These are phyloP conservation scores for Elsinoe australis DNA, from an alignment of 2,329 filamentous ascomycete species.

Conservation along the genomic window DNA sequence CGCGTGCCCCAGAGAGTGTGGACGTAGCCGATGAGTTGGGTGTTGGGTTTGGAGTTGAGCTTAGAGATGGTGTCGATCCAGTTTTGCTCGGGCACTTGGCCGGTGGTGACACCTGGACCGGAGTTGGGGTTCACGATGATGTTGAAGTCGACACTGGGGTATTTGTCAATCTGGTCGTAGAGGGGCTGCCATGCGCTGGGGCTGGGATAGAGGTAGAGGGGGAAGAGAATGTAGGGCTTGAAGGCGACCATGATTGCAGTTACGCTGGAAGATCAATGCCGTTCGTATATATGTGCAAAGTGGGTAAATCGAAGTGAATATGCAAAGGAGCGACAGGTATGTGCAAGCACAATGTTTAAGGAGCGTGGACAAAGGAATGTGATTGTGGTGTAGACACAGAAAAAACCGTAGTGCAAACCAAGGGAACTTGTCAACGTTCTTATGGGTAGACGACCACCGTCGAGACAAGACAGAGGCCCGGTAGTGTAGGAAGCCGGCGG, in stretches of 20 bases:
- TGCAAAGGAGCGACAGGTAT: slow-evolving; percentile 1
- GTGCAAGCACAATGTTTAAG: not conserved
- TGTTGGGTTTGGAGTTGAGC: slow-evolving; percentile 25
- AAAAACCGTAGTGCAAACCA: slow-evolving; percentile 7
- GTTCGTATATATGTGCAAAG: not conserved
- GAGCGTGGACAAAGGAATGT: slow-evolving; percentile 5
- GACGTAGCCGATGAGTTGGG: slow-evolving; percentile 26
- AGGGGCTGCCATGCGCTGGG: slow-evolving; percentile 19
- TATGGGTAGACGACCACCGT: slow-evolving; percentile 5
- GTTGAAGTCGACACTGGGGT: slow-evolving; percentile 27
- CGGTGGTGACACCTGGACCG: slow-evolving; percentile 22
- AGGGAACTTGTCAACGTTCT: slow-evolving; percentile 16
- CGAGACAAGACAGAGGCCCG: not conserved
- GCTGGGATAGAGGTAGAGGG: slow-evolving; percentile 20
- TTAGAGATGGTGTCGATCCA: slow-evolving; percentile 25
- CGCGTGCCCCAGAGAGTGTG: slow-evolving; percentile 24
- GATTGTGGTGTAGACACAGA: not conserved
- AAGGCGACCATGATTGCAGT: slow-evolving; percentile 5
- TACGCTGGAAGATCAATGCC: not conserved
- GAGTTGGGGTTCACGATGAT: slow-evolving; percentile 27
- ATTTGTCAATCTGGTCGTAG: slow-evolving; percentile 19
- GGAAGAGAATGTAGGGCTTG: slow-evolving; percentile 18
- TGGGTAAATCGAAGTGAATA: not conserved
- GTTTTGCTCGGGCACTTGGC: slow-evolving; percentile 21
- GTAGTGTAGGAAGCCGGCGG: slow-evolving; percentile 5